A percentile compares a stretch with the other conserved stretches of the same genome.
These are phyloP conservation scores for Teratosphaeria destructans DNA, from an alignment of 2,329 filamentous ascomycete species.

Conservation along the genomic window DNA sequence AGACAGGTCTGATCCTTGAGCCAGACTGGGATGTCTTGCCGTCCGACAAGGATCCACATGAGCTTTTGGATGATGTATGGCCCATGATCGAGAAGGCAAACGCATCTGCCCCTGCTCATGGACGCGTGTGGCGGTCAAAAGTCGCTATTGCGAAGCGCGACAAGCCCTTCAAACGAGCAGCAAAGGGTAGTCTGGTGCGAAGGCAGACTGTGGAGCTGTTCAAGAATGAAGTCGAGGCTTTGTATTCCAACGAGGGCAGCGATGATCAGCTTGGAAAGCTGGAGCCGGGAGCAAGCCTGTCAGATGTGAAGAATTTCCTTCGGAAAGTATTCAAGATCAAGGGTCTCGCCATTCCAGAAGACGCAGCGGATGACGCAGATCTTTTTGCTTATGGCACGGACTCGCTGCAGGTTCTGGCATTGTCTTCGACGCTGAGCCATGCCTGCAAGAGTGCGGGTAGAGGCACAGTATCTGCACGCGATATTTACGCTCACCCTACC, in stretches of 20 bases:
- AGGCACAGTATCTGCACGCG: background rate
- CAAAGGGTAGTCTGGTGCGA: slow-evolving; percentile 38
- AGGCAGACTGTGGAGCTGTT: slow-evolving; percentile 30
- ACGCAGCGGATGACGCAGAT: slow-evolving; percentile 14
- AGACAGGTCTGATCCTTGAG: slow-evolving; percentile 23
- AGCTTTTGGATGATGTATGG: slow-evolving; percentile 36
- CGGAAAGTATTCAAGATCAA: slow-evolving; percentile 7
- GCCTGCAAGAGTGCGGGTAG: background rate
- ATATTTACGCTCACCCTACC: slow-evolving; percentile 23
- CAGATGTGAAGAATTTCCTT: slow-evolving; percentile 7
- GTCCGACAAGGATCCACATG: slow-evolving; percentile 9
- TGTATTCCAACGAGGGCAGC: slow-evolving; percentile 27
- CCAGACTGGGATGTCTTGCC: slow-evolving; percentile 3
- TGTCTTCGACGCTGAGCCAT: background rate
- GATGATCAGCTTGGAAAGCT: slow-evolving; percentile 8
- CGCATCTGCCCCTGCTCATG: slow-evolving; percentile 29
- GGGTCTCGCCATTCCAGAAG: slow-evolving; percentile 3
- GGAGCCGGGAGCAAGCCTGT: slow-evolving; percentile 1
- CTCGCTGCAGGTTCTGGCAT: slow-evolving; percentile 18
- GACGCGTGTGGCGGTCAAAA: slow-evolving; percentile 33
- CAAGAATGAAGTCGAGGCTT: slow-evolving; percentile 34
- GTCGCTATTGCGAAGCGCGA: slow-evolving; percentile 32
- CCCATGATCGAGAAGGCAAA: slow-evolving; percentile 35
- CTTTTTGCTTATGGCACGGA: slow-evolving; percentile 25
- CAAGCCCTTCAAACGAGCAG: slow-evolving; percentile 36